Conservation (phyloP, 2,329 filamentous ascomycete species). For the Pyricularia sp. region DNA sequence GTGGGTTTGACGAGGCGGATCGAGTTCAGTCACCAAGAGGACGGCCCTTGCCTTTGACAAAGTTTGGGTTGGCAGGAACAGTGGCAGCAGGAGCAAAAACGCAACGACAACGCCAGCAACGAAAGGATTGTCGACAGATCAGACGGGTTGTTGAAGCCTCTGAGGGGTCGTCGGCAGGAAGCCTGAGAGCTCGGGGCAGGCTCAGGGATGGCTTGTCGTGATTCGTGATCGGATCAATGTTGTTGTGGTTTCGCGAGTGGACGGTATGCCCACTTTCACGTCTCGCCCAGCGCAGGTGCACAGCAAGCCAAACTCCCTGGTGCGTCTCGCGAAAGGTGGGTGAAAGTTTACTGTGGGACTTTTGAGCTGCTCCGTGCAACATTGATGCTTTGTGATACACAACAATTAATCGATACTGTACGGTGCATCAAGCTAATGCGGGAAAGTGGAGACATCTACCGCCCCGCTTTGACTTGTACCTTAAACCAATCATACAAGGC, state of each 20-base stretch:
- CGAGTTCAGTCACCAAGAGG: not conserved
- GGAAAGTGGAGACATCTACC: not conserved
- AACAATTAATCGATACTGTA: not conserved
- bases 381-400: not conserved
- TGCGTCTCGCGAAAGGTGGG: conserved; percentile 2
- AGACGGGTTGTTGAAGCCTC: conserved; percentile 1
- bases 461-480: not conserved
- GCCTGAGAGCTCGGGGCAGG: not conserved
- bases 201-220: not conserved
- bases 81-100: not conserved
- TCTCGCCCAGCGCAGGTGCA: not conserved
- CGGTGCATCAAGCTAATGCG: not conserved
- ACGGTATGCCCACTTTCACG: not conserved
- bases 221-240: not conserved
- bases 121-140: not conserved
- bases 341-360: conserved; percentile 2
- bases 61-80: not conserved
- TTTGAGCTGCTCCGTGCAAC: not conserved
- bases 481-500: not conserved
- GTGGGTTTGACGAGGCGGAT: not conserved
- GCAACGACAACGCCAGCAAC: not conserved
- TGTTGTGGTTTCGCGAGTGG: not conserved
- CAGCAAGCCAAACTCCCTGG: not conserved
- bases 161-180: not conserved
- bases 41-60: not conserved